Evolutionary conservation across 2,329 filamentous ascomycete species (phyloP), one percentile per base, ranked within the genome.

Genomic region (Volutella citrinella): DNA sequence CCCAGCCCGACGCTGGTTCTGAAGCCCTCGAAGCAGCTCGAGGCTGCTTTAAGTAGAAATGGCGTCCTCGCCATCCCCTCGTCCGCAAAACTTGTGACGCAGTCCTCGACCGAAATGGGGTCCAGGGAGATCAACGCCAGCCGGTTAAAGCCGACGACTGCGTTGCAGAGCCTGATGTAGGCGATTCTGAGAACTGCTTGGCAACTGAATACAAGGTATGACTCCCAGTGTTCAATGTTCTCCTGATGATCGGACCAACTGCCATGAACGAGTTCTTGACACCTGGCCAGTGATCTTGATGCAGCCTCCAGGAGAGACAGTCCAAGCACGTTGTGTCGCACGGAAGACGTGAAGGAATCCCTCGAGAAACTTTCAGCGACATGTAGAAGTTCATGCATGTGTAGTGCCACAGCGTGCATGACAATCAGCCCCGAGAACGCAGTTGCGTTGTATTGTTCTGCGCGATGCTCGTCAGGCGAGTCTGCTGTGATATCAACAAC

Each of bases 141-240:
- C 4, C 21, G 11, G 5, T n/a, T 20, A 4, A 19, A 23, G 3
- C 15, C 6, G 17, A 14, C 5, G 8, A 19, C 22, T 5, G 22
- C 8, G 6, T 31, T 40, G 31, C 40, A 40, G 3, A 43, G 21
- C 8, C 34, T 24, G n/a, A 36, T 33, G 22, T 40, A 40, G 5
- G 41, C 41, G 6, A 40, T 38, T 9, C 37, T 25, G 5, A 43
- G 7, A 6, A 43, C 25, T 5, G 41, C 41, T 9, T 40, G 41
- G 10, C 34, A 38, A 26, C 38, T 40, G 26, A 40, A 43, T 2
- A 31, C 21, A 6, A 43, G 21, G 2, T 33, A 31, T 5, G 30
- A 25, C 10, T 33, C 29, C 9, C 10, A n/a, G 18, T 34, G 27
- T 8, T 33, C 32, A 10, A 20, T 30, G 13, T 17, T 15, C 6